phyloP scores from a whole-genome alignment of 495 filamentous ascomycete species.

The Friedmanniomyces simplex region DNA sequence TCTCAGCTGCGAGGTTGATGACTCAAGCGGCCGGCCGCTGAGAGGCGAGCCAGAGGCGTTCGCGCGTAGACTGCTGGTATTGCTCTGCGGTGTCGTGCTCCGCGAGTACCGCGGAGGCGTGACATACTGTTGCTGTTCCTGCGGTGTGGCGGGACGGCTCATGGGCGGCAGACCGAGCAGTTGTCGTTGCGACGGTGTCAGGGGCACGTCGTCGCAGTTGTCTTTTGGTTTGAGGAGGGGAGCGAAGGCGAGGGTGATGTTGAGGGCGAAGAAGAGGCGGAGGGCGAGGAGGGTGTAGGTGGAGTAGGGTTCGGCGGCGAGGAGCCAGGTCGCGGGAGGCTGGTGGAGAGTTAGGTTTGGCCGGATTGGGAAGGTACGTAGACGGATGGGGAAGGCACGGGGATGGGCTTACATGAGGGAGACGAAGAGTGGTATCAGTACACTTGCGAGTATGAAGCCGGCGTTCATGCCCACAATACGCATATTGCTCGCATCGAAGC shows the following conservation, averaged over 20 bases:
- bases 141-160: slow-evolving; percentile 52
- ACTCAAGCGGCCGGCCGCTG: slow-evolving; percentile 26
- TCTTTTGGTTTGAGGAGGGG: slow-evolving; percentile 63
- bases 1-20: neutral
- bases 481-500: slow-evolving; percentile 62
- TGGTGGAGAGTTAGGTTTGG: neutral
- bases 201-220: slow-evolving; percentile 75
- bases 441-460: slow-evolving; percentile 33
- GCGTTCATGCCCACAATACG: slow-evolving; percentile 55
- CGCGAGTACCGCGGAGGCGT: slow-evolving; percentile 83
- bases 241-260: slow-evolving; percentile 52
- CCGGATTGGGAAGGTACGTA: neutral
- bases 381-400: neutral
- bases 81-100: slow-evolving; percentile 47
- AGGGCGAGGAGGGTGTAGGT: slow-evolving; percentile 37
- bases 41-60: slow-evolving; percentile 44
- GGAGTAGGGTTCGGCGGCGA: slow-evolving; percentile 22
- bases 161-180: slow-evolving; percentile 73
- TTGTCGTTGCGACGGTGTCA: slow-evolving; percentile 79
- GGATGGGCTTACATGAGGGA: neutral
- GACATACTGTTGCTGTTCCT: slow-evolving; percentile 50
- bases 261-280: slow-evolving; percentile 52
- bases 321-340: slow-evolving; percentile 27
- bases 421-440: neutral
- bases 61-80: slow-evolving; percentile 39